A percentile compares a stretch with the other conserved stretches of the same genome.
Conservation (phyloP, 495 filamentous ascomycete genomes). For the Lichenothelia convexa region DNA sequence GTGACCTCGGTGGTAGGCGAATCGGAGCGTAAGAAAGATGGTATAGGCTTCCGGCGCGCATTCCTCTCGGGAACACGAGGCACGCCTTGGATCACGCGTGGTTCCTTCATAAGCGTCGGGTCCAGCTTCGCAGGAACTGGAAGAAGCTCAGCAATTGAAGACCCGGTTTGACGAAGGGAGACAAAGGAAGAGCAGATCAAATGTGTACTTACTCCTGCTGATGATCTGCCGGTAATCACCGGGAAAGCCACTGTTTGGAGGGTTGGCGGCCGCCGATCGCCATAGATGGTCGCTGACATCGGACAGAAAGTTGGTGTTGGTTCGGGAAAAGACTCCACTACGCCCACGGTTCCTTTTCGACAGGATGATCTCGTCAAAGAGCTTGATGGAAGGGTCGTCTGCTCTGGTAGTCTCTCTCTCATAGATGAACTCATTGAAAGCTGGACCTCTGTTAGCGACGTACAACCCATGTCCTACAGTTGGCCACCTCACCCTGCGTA, state of each 20-base stretch:
- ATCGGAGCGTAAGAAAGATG: no score
- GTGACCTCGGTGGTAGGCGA: no score
- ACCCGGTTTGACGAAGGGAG: no score
- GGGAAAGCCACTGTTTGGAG: slow-evolving; percentile 52
- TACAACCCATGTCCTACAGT: not conserved
- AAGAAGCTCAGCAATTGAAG: no score
- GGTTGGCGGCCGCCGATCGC: slow-evolving; percentile 70
- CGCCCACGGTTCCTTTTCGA: slow-evolving; percentile 80
- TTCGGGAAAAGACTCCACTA: slow-evolving; percentile 22
- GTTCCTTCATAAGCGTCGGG: slow-evolving; percentile 68
- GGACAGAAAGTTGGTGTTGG: slow-evolving; percentile 51
- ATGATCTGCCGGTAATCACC: slow-evolving; percentile 42
- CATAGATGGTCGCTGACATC: slow-evolving; percentile 85
- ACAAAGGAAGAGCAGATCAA: no score
- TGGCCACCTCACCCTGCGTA: slow-evolving; percentile 57
- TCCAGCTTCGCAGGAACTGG: slow-evolving; percentile 63
- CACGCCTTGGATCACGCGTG: slow-evolving; percentile 24
- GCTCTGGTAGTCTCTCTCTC: slow-evolving; percentile 55
- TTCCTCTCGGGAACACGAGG: slow-evolving; percentile 20
- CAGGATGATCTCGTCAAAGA: slow-evolving; percentile 92
- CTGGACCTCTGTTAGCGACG: slow-evolving; percentile 23
- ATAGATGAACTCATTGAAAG: slow-evolving; percentile 92
- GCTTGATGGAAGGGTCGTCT: slow-evolving; percentile 51
- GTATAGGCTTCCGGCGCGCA: slow-evolving; percentile 24
- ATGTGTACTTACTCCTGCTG: slow-evolving; percentile 36